Conservation (phyloP, 331 rosid genomes). For the Erythrophleum ivorense region DNA sequence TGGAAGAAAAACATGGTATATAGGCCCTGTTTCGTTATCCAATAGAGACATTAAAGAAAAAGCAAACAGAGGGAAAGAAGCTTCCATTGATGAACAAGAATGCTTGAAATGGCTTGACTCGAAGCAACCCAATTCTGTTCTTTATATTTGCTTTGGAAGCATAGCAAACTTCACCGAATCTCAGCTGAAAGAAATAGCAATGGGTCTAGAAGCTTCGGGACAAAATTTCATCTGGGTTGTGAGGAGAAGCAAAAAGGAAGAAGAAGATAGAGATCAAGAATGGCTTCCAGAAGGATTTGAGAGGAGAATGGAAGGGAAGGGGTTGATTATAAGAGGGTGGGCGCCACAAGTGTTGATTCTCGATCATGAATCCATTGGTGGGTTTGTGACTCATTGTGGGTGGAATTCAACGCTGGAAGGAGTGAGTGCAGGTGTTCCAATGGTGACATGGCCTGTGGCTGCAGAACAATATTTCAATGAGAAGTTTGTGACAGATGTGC, state of each 20-base stretch:
- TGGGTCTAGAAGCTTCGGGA: slow-evolving; percentile 59
- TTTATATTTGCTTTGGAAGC: slow-evolving; percentile 67
- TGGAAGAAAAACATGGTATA: slow-evolving; percentile 50
- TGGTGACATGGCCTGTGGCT: slow-evolving; percentile 73
- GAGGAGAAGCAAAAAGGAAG: slow-evolving; percentile 13
- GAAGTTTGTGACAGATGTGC: slow-evolving; percentile 52
- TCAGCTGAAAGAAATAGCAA: slow-evolving; percentile 64
- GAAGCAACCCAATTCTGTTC: slow-evolving; percentile 59
- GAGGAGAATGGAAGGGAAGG: slow-evolving; percentile 49
- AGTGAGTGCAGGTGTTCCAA: slow-evolving; percentile 51
- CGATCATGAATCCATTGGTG: slow-evolving; percentile 56
- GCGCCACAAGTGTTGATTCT: slow-evolving; percentile 63
- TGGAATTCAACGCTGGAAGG: slow-evolving; percentile 67
- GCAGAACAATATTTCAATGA: slow-evolving; percentile 76
- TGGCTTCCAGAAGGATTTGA: slow-evolving; percentile 59
- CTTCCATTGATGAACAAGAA: slow-evolving; percentile 46
- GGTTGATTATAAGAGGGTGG: slow-evolving; percentile 62
- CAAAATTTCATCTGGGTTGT: slow-evolving; percentile 69
- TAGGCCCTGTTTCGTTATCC: slow-evolving; percentile 48
- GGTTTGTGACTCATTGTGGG: slow-evolving; percentile 65
- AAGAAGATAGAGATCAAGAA: not conserved
- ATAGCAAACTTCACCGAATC: slow-evolving; percentile 38
- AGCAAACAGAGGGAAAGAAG: slow-evolving; percentile 47
- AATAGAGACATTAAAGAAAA: slow-evolving; percentile 47
- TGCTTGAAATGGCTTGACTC: slow-evolving; percentile 67